Evolutionary conservation across 805 yeast genomes (phyloP), one percentile per base, ranked within the genome.

Genomic region (Wickerhamiella spandovensis): DNA sequence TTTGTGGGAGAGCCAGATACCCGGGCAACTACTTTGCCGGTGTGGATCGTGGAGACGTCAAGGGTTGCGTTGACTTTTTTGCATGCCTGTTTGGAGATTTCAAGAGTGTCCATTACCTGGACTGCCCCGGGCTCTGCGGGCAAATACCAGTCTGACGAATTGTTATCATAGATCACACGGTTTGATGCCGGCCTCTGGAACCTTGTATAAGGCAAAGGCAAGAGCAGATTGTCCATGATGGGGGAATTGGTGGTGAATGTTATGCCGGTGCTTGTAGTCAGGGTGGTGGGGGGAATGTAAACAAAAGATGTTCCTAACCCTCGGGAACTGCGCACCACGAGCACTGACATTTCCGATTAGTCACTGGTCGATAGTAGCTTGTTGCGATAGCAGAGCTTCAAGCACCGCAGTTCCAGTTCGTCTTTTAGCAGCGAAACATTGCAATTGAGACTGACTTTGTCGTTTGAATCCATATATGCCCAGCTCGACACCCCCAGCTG

Each of bases 171-270:
- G 30, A 43, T 23, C 8, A 43, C 20, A 20, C 20, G 4, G 45
- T 22, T 21, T 17, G n/a, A 18, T 17, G 20, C 45, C 6, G 45
- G 45, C 25, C 45, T 32, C 20, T 21, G 28, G 18, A 21, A 23
- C 20, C 24, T 21, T 13, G 44, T 25, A 37, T 23, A 41, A 10
- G 37, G 45, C 37, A 47, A 18, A 7, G 49, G 45, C 9, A 47
- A 37, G 5, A 47, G 24, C 15, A 47, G 45, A 6, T 38, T 24
- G 15, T 46, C 48, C 48, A 46, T 46, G 12, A 4, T 24, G 30
- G 22, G 4, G 20, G 24, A 22, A 5, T 42, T n/a, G 43, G 22
- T 38, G 43, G 43, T 38, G 12, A 15, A 35, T 35, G 39, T 35
- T 35, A 17, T 35, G 20, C 15, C 37, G n/a, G 39, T 15, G 13